phyloP scores from a whole-genome alignment of 2,329 filamentous ascomycete genomes.

The Colletotrichum tofieldiae region DNA sequence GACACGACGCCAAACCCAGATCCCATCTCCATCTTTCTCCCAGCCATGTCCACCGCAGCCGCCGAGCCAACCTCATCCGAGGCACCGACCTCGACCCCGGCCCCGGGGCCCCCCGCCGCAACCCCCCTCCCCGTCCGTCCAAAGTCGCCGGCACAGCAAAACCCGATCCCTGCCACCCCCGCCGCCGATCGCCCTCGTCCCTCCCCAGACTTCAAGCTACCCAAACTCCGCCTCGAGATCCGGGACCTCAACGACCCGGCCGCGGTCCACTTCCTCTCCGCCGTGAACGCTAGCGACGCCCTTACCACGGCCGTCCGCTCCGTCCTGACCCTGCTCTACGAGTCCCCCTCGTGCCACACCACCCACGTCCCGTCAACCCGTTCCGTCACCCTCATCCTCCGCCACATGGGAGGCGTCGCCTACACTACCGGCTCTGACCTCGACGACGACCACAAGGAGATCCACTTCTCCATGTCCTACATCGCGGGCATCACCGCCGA shows the following conservation, averaged over 20 bases:
- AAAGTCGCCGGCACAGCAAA: constrained; percentile 22
- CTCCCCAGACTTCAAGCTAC: constrained; percentile 51
- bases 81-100: constrained; percentile 11
- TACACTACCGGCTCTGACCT: constrained; percentile 88
- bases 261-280: constrained; percentile 75
- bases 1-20: constrained; percentile 34
- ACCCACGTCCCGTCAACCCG: constrained; percentile 76
- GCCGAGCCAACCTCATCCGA: constrained; percentile 21
- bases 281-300: constrained; percentile 74
- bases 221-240: constrained; percentile 73
- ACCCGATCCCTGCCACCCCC: constrained; percentile 7
- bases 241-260: constrained; percentile 74
- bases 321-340: constrained; percentile 83
- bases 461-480: constrained; percentile 88
- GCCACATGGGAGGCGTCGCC: constrained; percentile 86
- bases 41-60: constrained; percentile 41
- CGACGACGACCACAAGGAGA: constrained; percentile 91
- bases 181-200: constrained; percentile 15
- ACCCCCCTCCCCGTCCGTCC: constrained; percentile 36
- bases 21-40: constrained; percentile 39
- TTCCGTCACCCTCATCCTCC: constrained; percentile 87
- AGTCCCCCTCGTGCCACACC: constrained; percentile 56
- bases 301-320: constrained; percentile 75
- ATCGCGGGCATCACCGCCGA: constrained; percentile 66
- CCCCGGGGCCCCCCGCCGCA: constrained; percentile 28